Conservation (phyloP, 2,329 filamentous ascomycete species). For the Cercospora citrullina region DNA sequence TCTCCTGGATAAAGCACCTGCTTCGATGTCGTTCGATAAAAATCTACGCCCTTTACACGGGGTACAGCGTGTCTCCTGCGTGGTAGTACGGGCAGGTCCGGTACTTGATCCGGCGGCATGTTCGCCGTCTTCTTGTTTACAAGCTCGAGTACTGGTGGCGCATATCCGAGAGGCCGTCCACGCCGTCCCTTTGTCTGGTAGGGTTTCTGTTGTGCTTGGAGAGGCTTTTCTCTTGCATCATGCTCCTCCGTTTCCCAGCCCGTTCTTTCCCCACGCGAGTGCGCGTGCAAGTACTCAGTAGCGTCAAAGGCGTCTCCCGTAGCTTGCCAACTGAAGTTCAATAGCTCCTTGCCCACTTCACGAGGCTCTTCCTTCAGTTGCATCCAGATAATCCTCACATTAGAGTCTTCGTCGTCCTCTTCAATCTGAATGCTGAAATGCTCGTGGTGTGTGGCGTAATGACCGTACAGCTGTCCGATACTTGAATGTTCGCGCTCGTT, state of each 20-base stretch:
- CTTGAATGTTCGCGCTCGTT: slow-evolving; percentile 26
- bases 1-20: slow-evolving; percentile 42
- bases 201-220: not conserved
- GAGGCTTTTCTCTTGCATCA: not conserved
- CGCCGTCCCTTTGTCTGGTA: not conserved
- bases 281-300: slow-evolving; percentile 24
- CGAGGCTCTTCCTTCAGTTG: slow-evolving; percentile 17
- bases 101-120: slow-evolving; percentile 27
- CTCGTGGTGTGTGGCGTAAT: slow-evolving; percentile 40
- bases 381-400: slow-evolving; percentile 21
- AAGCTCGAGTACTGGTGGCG: slow-evolving; percentile 5
- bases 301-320: slow-evolving; percentile 41
- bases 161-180: not conserved
- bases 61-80: slow-evolving; percentile 42
- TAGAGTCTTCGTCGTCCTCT: slow-evolving; percentile 20
- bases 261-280: slow-evolving; percentile 39
- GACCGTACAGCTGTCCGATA: slow-evolving; percentile 38
- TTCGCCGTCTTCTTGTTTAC: slow-evolving; percentile 10
- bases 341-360: slow-evolving; percentile 22
- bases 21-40: slow-evolving; percentile 46
- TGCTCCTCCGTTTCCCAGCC: slow-evolving; percentile 27
- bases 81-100: slow-evolving; percentile 22
- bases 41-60: slow-evolving; percentile 38
- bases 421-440: slow-evolving; percentile 37
- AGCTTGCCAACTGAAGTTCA: slow-evolving; percentile 36